Conservation (phyloP, 2,329 filamentous ascomycete genomes). For the Thelonectria blattea region DNA sequence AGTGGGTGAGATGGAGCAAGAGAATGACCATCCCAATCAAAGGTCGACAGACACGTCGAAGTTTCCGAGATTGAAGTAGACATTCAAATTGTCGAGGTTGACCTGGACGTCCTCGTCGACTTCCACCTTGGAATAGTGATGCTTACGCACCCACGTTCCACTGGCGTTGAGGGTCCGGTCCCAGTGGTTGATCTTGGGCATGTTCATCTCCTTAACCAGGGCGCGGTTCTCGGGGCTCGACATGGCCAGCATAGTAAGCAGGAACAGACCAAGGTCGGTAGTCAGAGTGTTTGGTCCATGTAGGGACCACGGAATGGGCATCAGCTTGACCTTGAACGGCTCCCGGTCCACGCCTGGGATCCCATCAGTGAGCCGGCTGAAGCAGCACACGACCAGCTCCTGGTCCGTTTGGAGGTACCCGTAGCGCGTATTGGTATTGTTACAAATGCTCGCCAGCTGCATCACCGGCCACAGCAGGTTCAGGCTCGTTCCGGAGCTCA, state of each 20-base stretch:
- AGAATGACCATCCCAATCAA: no score
- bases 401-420: slow-evolving; percentile 21
- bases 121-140: no score
- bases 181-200: not conserved
- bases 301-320: not conserved
- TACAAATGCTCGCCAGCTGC: slow-evolving; percentile 16
- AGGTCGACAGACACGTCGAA: no score
- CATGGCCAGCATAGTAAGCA: not conserved
- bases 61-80: no score
- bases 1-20: no score
- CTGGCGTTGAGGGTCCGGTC: not conserved
- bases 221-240: not conserved
- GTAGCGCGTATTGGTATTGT: slow-evolving; percentile 9
- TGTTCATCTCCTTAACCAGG: not conserved
- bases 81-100: no score
- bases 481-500: not conserved
- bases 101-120: no score
- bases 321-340: not conserved
- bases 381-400: slow-evolving; percentile 33
- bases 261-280: not conserved
- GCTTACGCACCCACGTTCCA: no score
- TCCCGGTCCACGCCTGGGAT: no score
- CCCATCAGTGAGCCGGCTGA: not conserved
- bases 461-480: not conserved
- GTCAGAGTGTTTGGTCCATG: not conserved